Percentiles rank a stretch among this genome's conserved stretches.
These are phyloP conservation scores for Cladosporium sp. DNA, from an alignment of 2,329 filamentous ascomycete genomes.

Conservation along the genomic window DNA sequence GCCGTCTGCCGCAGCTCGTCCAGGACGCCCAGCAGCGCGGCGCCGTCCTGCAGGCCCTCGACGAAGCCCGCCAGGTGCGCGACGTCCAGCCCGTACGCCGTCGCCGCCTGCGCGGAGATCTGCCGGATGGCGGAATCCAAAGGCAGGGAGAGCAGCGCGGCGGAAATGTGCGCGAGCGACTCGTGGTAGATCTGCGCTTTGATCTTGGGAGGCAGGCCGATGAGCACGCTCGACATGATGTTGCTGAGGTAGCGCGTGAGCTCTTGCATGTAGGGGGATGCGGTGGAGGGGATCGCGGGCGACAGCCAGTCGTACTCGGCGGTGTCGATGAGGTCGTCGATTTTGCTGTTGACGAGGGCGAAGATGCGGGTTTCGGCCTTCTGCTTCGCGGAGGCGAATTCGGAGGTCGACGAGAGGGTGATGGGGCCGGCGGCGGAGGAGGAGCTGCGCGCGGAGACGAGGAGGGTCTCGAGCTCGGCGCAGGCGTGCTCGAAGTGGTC, in stretches of 20 bases:
- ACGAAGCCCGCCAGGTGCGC: slow-evolving; percentile 81
- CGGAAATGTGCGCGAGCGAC: slow-evolving; percentile 82
- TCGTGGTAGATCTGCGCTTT: slow-evolving; percentile 98
- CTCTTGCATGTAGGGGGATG: slow-evolving; percentile 92
- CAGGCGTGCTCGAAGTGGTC: slow-evolving; percentile 96
- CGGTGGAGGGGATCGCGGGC: slow-evolving; percentile 58
- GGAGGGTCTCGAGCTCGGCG: slow-evolving; percentile 75
- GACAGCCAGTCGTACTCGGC: slow-evolving; percentile 92
- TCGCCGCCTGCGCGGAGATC: slow-evolving; percentile 82
- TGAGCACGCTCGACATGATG: slow-evolving; percentile 90
- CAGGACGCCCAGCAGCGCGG: slow-evolving; percentile 80
- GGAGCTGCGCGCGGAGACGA: slow-evolving; percentile 78
- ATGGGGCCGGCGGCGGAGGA: slow-evolving; percentile 75
- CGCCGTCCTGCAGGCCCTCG: slow-evolving; percentile 68
- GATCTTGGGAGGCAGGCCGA: slow-evolving; percentile 90
- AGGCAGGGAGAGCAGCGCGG: slow-evolving; percentile 52
- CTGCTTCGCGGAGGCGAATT: slow-evolving; percentile 87
- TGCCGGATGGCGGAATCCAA: slow-evolving; percentile 71
- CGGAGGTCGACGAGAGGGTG: slow-evolving; percentile 72
- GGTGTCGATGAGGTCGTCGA: slow-evolving; percentile 93
- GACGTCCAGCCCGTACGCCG: slow-evolving; percentile 75
- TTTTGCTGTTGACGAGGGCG: slow-evolving; percentile 96
- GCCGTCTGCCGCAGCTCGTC: slow-evolving; percentile 93
- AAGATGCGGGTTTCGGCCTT: slow-evolving; percentile 96
- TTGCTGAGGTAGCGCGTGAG: slow-evolving; percentile 87